Evolutionary conservation across 228 moss, liverwort and hornwort species (phyloP).

Genomic region (Sphagnum magellanicum): DNA sequence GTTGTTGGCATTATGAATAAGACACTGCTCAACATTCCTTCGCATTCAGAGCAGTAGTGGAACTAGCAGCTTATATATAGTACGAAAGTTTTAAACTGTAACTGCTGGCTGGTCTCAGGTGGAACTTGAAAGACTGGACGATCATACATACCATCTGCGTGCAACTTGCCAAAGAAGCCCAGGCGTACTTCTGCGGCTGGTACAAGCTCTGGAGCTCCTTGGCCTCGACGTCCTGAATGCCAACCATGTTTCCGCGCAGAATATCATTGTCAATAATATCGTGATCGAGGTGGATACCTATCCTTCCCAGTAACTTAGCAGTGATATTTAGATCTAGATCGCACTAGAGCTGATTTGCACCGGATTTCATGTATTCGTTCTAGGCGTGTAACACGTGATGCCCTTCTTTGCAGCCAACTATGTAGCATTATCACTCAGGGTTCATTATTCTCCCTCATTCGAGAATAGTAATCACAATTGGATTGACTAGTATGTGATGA

Average conservation of each 20-base stretch:
- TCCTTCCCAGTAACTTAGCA: not conserved
- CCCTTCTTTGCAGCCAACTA: not conserved
- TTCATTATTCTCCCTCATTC: too few relatives aligned
- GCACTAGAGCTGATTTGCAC: not conserved
- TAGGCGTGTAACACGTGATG: not conserved
- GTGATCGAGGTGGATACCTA: constrained; percentile 38
- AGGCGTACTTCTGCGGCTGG: constrained; percentile 47
- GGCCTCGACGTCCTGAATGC: constrained; percentile 46
- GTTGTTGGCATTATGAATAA: not conserved
- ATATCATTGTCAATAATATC: constrained; percentile 50
- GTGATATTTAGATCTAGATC: not conserved
- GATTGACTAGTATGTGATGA: not conserved
- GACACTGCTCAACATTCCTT: not conserved
- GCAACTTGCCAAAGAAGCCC: constrained; percentile 50
- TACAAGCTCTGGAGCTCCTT: constrained; percentile 49
- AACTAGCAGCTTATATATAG: not conserved
- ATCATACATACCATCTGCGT: constrained; percentile 54
- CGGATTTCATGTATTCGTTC: not conserved
- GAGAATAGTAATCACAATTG: too few relatives aligned
- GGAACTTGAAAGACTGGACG: constrained; percentile 52
- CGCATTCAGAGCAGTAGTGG: constrained; percentile 3
- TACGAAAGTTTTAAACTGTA: not conserved
- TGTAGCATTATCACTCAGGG: not conserved
- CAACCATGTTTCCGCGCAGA: constrained; percentile 46
- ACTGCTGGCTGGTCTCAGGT: constrained; percentile 20